These are phyloP conservation scores for Rhizoctonia solani DNA, from an alignment of 1,284 basidiomycete species.

Conservation along the genomic window DNA sequence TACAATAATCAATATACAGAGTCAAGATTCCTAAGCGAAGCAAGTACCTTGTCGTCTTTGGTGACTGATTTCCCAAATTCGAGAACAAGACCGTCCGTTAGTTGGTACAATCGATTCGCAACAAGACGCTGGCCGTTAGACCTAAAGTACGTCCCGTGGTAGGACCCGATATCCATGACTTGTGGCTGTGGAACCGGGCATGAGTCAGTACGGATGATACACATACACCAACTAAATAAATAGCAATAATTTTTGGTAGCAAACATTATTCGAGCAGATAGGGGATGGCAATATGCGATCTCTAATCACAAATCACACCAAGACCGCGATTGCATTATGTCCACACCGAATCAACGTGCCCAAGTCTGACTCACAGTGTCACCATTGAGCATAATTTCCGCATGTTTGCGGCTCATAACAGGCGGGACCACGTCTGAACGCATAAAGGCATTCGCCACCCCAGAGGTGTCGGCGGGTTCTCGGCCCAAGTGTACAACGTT, in stretches of 20 bases:
- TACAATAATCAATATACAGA: neutral
- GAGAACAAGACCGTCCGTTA: constrained; percentile 10
- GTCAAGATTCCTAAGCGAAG: neutral
- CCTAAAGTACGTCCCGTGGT: constrained; percentile 29
- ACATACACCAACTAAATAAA: neutral
- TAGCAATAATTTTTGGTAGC: neutral
- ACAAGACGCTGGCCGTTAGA: constrained; percentile 6
- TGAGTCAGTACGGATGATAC: neutral
- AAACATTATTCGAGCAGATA: neutral
- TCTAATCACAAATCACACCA: neutral
- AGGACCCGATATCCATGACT: constrained; percentile 20
- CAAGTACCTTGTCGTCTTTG: constrained; percentile 24
- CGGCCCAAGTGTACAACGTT: constrained; percentile 9
- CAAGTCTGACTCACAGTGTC: constrained; percentile 11
- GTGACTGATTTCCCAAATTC: constrained; percentile 32
- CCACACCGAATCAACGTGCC: neutral
- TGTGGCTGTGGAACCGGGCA: constrained; percentile 8
- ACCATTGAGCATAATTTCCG: constrained; percentile 12
- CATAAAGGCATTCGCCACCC: constrained; percentile 19
- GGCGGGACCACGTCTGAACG: constrained; percentile 17
- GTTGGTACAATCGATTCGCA: constrained; percentile 6
- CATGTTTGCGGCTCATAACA: constrained; percentile 23
- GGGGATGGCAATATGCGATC: neutral
- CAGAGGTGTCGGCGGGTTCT: constrained; percentile 9
- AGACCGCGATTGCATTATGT: neutral